Evolutionary conservation across 805 yeast genomes (phyloP).

Genomic region (Kodamaea neixiangensis): DNA sequence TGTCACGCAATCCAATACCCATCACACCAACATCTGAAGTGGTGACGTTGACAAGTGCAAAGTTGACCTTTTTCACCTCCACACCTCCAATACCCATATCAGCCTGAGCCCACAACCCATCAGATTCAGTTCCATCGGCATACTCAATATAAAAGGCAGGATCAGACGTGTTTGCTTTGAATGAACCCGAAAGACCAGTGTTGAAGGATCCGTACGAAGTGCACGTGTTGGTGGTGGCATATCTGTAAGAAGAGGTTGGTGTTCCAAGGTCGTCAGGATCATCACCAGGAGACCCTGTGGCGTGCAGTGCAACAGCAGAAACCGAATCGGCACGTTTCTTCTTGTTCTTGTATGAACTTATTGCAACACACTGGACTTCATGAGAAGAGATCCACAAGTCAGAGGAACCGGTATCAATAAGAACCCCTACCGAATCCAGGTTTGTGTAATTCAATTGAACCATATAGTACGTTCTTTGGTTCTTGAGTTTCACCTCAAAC

Average conservation of each 20-base stretch:
- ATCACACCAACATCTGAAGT: slow-evolving; percentile 20
- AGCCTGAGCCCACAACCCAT: slow-evolving; percentile 63
- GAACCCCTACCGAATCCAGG: slow-evolving; percentile 27
- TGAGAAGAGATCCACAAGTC: slow-evolving; percentile 61
- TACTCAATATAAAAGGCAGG: slow-evolving; percentile 44
- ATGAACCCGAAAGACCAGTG: slow-evolving; percentile 39
- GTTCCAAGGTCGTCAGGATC: neutral
- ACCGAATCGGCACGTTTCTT: neutral
- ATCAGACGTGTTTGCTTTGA: slow-evolving; percentile 41
- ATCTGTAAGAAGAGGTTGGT: neutral
- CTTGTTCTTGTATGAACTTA: neutral
- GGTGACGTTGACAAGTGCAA: slow-evolving; percentile 19
- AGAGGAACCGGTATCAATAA: slow-evolving; percentile 73
- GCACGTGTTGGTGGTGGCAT: slow-evolving; percentile 36
- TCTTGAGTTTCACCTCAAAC: slow-evolving; percentile 21
- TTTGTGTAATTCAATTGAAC: slow-evolving; percentile 26
- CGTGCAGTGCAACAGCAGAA: no score
- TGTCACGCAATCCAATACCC: slow-evolving; percentile 19
- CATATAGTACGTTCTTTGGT: slow-evolving; percentile 31
- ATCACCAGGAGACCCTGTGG: neutral
- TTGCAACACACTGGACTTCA: slow-evolving; percentile 23
- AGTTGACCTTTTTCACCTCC: slow-evolving; percentile 19
- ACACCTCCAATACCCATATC: slow-evolving; percentile 52
- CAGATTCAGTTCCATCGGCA: slow-evolving; percentile 50
- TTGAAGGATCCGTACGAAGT: slow-evolving; percentile 51